Evolutionary conservation across 2,329 filamentous ascomycete species (phyloP), one percentile per base, ranked within the genome.

Genomic region (Ophiostoma ulmi): DNA sequence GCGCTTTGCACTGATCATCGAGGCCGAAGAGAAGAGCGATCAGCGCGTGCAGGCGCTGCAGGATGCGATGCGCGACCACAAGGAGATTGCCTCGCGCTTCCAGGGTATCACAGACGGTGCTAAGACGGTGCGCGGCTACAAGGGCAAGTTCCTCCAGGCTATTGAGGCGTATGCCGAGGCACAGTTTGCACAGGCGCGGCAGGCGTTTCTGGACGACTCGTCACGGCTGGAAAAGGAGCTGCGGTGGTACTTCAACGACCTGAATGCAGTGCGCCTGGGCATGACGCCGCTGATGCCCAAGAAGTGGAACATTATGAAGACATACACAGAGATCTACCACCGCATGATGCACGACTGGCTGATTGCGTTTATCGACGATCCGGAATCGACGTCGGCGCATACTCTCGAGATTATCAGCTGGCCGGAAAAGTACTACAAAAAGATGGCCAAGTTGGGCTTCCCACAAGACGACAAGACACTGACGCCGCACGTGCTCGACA

Each of bases 181-280:
- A 64, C 91, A 94, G 76, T 93, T 97, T 75, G 87, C 88, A 14
- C 84, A 88, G 72, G 86, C 88, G 58, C 87, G 89, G 72, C 87
- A 91, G 70, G 86, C 89, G 66, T 98, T 99, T 79, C 81, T 94
- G 69, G 91, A 90, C 52, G 93, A 98, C 77, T 92, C 95, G 0
- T 86, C 90, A 68, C 88, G 87, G 76, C 84, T 99, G 66, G 92
- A 96, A 74, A 97, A 97, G 83, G 89, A 87, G 74, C 88, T 97
- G 80, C 91, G 91, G 77, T 99, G 95, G 95, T 99, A 89, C 80
- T 99, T 98, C 83, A 97, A 98, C 81, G 94, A 99, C 79, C 86
- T 99, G 52, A 97, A 96, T 79, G 93, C 93, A 3, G 94, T 97
- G 77, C 93, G 94, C 80, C 86, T 96, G 73, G 94, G 95, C 77